phyloP scores from a whole-genome alignment of 2,329 filamentous ascomycete genomes.

The Scleromitrula shiraiana region DNA sequence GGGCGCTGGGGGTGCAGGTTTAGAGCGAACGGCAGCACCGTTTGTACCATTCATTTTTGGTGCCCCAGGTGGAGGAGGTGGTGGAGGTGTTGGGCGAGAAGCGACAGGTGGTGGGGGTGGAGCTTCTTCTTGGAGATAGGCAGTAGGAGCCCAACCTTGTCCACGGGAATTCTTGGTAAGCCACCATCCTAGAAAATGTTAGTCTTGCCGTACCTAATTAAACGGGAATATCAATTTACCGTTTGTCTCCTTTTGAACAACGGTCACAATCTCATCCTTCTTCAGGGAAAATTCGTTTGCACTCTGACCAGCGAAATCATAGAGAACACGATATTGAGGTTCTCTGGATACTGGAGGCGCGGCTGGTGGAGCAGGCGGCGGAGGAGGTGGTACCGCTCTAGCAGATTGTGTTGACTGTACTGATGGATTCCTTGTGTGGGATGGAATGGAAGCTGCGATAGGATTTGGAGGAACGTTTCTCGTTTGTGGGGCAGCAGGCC shows the following conservation, averaged over 20 bases:
- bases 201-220: slow-evolving; percentile 22
- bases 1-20: slow-evolving; percentile 29
- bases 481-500: slow-evolving; percentile 9
- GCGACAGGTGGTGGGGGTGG: slow-evolving; percentile 51
- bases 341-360: slow-evolving; percentile 60
- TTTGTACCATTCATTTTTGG: slow-evolving; percentile 29
- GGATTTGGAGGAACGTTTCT: slow-evolving; percentile 28
- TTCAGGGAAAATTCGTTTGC: slow-evolving; percentile 77
- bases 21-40: slow-evolving; percentile 31
- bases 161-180: slow-evolving; percentile 64
- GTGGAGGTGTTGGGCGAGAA: slow-evolving; percentile 34
- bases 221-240: slow-evolving; percentile 49
- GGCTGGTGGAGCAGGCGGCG: slow-evolving; percentile 56
- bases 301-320: slow-evolving; percentile 81
- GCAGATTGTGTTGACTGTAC: slow-evolving; percentile 29
- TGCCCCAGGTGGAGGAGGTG: slow-evolving; percentile 52
- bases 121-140: slow-evolving; percentile 82
- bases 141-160: slow-evolving; percentile 91
- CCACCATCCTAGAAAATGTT: slow-evolving; percentile 74
- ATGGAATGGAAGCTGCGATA: slow-evolving; percentile 34
- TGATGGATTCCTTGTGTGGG: slow-evolving; percentile 45
- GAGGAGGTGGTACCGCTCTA: slow-evolving; percentile 41
- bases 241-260: slow-evolving; percentile 92
- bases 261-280: slow-evolving; percentile 74
- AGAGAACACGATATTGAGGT: slow-evolving; percentile 80